Conservation (phyloP, 192 early-diverging fungal genomes). For the Podila clonocystis region DNA sequence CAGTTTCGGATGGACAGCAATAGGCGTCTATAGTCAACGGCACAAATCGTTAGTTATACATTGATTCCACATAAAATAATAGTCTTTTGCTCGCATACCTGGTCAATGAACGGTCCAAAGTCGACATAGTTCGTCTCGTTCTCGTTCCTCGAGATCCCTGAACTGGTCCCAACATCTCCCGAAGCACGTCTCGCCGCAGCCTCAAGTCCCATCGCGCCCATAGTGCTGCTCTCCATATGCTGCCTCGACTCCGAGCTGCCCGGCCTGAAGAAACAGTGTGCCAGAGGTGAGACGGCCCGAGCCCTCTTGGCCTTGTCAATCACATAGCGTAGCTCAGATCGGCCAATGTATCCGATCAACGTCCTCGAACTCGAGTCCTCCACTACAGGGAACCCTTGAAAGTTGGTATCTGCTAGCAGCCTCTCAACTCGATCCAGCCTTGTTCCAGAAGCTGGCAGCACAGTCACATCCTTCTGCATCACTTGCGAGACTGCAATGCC, state of each 20-base stretch:
- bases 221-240: conserved; percentile 37
- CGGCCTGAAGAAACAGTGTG: conserved; percentile 61
- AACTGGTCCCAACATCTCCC: conserved; percentile 8
- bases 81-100: conserved; percentile 36
- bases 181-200: conserved; percentile 2
- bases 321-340: conserved; percentile 67
- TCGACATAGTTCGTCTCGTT: conserved; percentile 55
- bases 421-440: conserved; percentile 54
- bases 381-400: conserved; percentile 82
- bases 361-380: conserved; percentile 66
- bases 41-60: conserved; percentile 3
- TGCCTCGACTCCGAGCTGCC: conserved; percentile 44
- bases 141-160: conserved; percentile 3
- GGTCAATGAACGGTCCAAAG: conserved; percentile 65
- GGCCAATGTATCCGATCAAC: conserved; percentile 76
- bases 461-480: conserved; percentile 66
- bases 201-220: conserved; percentile 15
- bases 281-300: conserved; percentile 54
- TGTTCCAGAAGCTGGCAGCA: conserved; percentile 67
- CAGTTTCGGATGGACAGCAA: conserved; percentile 74
- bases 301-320: conserved; percentile 62
- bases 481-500: conserved; percentile 63
- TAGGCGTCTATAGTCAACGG: conserved; percentile 60
- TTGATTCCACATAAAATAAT: not conserved
- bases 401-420: conserved; percentile 61